Evolutionary conservation across 371 early-diverging fungal species (phyloP).

Genomic region (Encephalitozoon romaleae): DNA sequence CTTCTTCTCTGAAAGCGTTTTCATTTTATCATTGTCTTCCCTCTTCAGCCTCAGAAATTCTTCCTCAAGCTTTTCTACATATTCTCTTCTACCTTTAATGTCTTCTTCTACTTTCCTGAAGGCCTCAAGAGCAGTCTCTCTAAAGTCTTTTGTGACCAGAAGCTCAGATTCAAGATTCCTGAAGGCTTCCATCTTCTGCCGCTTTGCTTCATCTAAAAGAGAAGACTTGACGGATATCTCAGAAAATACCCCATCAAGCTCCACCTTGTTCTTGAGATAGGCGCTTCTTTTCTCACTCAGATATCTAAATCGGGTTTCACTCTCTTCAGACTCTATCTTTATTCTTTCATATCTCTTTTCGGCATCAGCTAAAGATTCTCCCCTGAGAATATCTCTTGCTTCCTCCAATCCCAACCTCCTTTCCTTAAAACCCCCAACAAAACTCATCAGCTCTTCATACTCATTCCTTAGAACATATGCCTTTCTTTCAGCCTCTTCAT

Average conservation of each 20-base stretch:
- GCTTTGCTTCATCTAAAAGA: background rate
- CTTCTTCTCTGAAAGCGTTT: background rate
- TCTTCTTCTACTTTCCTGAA: slow-evolving; percentile 10
- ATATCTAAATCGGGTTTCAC: background rate
- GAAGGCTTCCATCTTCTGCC: background rate
- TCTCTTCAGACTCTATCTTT: background rate
- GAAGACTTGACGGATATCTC: slow-evolving; percentile 1
- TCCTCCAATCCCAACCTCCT: background rate
- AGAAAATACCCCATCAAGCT: slow-evolving; percentile 7
- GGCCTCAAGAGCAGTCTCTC: background rate
- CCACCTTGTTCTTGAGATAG: background rate
- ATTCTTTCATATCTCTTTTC: background rate
- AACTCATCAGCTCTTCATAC: background rate
- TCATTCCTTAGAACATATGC: background rate
- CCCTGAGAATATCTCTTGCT: background rate
- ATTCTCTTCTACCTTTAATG: background rate
- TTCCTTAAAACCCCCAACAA: background rate
- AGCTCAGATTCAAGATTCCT: background rate
- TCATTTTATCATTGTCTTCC: background rate
- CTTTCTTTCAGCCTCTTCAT: background rate
- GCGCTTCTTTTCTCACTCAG: background rate
- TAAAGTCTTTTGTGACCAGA: background rate
- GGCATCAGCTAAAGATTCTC: background rate
- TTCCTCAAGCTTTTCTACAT: background rate
- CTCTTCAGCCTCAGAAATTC: background rate